Conservation (phyloP, 2,329 filamentous ascomycete genomes). For the Trichoderma breve region DNA sequence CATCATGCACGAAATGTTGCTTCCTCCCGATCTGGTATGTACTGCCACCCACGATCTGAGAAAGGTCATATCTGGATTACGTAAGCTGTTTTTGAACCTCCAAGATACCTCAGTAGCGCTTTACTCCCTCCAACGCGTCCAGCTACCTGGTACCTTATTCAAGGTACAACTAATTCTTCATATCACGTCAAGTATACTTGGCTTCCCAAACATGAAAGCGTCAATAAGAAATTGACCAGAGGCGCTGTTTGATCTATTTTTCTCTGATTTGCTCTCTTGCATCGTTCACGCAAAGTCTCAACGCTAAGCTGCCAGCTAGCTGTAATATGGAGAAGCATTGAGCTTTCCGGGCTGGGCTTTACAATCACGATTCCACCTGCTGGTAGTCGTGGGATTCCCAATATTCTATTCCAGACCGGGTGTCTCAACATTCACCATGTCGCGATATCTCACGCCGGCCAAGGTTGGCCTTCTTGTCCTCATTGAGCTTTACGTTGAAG, state of each 20-base stretch:
- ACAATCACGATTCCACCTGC: not conserved
- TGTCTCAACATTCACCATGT: constrained; percentile 50
- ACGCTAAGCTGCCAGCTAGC: not conserved
- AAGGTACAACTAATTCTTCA: not conserved
- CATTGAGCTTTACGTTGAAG: constrained; percentile 76
- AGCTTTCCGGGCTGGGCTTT: not conserved
- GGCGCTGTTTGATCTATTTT: not conserved
- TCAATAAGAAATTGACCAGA: not conserved
- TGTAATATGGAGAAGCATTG: constrained; percentile 3
- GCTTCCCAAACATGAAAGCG: not conserved
- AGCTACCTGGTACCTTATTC: not conserved
- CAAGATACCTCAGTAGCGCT: not conserved
- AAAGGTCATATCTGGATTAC: not conserved
- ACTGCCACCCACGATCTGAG: not conserved
- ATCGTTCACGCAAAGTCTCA: not conserved
- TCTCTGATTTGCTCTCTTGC: not conserved
- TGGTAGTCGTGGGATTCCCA: not conserved
- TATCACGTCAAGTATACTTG: not conserved
- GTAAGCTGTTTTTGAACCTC: not conserved
- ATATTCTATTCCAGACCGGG: not conserved
- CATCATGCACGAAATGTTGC: not conserved
- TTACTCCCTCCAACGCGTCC: not conserved
- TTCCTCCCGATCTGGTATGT: not conserved
- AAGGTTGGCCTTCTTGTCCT: constrained; percentile 81
- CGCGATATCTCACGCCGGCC: constrained; percentile 82